phyloP scores from a whole-genome alignment of 2,329 filamentous ascomycete genomes.

The Sclerotinia sclerotiorum region DNA sequence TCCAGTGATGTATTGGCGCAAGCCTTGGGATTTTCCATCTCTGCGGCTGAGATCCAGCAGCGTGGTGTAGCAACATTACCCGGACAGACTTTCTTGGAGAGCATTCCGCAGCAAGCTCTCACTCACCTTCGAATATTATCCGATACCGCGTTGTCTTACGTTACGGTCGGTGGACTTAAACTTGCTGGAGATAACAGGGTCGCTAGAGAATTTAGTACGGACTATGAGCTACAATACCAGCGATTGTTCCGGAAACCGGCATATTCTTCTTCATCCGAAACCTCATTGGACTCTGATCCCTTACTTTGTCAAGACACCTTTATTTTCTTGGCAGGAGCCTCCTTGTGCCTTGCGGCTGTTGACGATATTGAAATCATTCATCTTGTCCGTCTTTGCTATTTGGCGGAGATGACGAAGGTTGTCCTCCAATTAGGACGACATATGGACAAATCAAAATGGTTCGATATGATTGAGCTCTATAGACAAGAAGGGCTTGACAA shows the following conservation, averaged over 20 bases:
- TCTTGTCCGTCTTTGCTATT: conserved; percentile 80
- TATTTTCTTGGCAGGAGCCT: conserved; percentile 76
- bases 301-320: conserved; percentile 72
- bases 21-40: conserved; percentile 79
- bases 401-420: conserved; percentile 87
- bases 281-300: conserved; percentile 43
- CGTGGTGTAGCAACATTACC: conserved; percentile 75
- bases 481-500: conserved; percentile 17
- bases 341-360: conserved; percentile 66
- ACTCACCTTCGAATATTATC: conserved; percentile 85
- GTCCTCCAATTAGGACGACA: conserved; percentile 59
- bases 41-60: conserved; percentile 87
- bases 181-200: conserved; percentile 60
- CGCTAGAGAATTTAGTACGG: conserved; percentile 63
- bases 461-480: conserved; percentile 37
- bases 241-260: conserved; percentile 60
- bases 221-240: conserved; percentile 70
- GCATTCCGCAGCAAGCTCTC: conserved; percentile 77
- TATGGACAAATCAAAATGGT: conserved; percentile 52
- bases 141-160: conserved; percentile 84
- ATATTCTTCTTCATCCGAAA: conserved; percentile 14
- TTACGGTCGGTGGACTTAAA: conserved; percentile 71
- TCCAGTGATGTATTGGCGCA: conserved; percentile 61
- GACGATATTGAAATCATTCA: conserved; percentile 74
- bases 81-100: conserved; percentile 75